A percentile compares a stretch with the other conserved stretches of the same genome.
Evolutionary conservation across 179 eudicot species (phyloP).

Genomic region (Camellia oleifera): DNA sequence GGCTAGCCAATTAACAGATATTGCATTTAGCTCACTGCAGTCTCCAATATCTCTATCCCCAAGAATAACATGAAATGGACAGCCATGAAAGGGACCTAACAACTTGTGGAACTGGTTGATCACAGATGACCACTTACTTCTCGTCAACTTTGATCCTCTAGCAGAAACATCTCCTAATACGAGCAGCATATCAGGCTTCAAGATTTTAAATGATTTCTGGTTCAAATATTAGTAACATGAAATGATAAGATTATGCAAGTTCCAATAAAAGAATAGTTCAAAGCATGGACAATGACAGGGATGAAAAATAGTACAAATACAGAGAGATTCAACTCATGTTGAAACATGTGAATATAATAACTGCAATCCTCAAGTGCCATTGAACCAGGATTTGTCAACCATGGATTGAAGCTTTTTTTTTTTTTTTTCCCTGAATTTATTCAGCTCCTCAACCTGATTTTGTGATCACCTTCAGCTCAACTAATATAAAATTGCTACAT

Average conservation of each 20-base stretch:
- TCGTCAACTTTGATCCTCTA: conserved; percentile 26
- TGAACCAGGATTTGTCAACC: background rate
- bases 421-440: background rate
- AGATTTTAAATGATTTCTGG: conserved; percentile 40
- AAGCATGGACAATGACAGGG: background rate
- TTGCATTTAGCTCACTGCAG: conserved; percentile 27
- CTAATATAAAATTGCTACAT: too few species aligned
- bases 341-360: too few species aligned
- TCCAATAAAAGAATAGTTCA: background rate
- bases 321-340: background rate
- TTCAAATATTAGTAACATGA: conserved; percentile 21
- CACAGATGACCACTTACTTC: conserved; percentile 34
- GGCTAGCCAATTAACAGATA: conserved; percentile 28
- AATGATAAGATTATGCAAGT: background rate
- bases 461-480: background rate
- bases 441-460: background rate
- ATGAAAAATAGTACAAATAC: background rate
- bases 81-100: conserved; percentile 34
- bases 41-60: conserved; percentile 41
- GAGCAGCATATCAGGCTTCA: conserved; percentile 47
- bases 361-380: background rate
- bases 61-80: conserved; percentile 35
- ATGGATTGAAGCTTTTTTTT: background rate
- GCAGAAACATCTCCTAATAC: conserved; percentile 40
- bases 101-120: conserved; percentile 29